phyloP scores from a whole-genome alignment of 164 flowering plant genomes.

The Stephania yunnanensis region DNA sequence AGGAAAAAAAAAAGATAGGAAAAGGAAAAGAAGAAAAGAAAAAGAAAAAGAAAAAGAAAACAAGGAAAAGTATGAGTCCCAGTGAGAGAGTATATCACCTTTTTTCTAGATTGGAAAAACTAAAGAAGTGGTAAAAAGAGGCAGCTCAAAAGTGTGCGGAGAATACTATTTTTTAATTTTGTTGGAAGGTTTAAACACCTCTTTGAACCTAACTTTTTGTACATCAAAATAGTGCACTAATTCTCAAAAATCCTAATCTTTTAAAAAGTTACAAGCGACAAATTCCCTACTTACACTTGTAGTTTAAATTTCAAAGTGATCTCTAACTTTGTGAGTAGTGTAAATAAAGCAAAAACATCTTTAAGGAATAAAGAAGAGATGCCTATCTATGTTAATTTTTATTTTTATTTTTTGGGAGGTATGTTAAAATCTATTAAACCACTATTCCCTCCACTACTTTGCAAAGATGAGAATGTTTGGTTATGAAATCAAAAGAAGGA shows the following conservation, averaged over 20 bases:
- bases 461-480: constrained; percentile 61
- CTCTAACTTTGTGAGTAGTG: constrained; percentile 43
- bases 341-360: constrained; percentile 51
- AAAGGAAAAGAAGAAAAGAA: not conserved
- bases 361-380: constrained; percentile 50
- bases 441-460: constrained; percentile 31
- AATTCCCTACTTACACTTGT: constrained; percentile 49
- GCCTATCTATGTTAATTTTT: constrained; percentile 32
- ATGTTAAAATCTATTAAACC: constrained; percentile 2
- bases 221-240: constrained; percentile 18
- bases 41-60: constrained; percentile 3
- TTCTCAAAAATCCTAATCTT: constrained; percentile 22
- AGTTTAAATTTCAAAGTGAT: constrained; percentile 32
- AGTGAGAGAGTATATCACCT: constrained; percentile 28
- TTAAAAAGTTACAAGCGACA: constrained; percentile 38
- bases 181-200: constrained; percentile 14
- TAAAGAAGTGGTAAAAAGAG: constrained; percentile 13
- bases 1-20: not conserved
- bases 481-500: constrained; percentile 37
- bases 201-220: constrained; percentile 17
- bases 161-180: constrained; percentile 17
- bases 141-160: constrained; percentile 25
- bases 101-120: constrained; percentile 21
- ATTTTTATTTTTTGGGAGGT: constrained; percentile 10
- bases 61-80: constrained; percentile 21